A percentile compares a stretch with the other conserved stretches of the same genome.
Evolutionary conservation across 106 monocot genomes (phyloP).

Genomic region (Apostasia shenzhenica): DNA sequence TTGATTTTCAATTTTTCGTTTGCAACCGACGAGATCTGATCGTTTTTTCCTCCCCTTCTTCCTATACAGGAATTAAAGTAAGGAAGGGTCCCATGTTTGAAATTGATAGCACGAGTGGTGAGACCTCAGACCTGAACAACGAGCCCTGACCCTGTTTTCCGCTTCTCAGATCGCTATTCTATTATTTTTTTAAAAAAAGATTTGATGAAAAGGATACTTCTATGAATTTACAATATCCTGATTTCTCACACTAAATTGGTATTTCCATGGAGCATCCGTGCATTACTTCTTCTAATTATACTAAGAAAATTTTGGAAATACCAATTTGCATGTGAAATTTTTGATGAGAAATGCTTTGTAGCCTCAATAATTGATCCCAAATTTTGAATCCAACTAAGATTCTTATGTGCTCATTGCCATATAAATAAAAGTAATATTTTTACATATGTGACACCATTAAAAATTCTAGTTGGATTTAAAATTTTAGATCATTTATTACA

Average conservation of each 20-base stretch:
- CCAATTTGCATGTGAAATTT: not conserved
- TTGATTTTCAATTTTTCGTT: no score
- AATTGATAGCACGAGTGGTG: not conserved
- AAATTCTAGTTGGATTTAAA: not conserved
- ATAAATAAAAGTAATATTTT: not conserved
- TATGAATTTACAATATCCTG: not conserved
- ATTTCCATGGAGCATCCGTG: not conserved
- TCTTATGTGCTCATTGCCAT: no score
- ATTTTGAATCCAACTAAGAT: no score
- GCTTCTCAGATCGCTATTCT: not conserved
- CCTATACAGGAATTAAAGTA: constrained; percentile 7
- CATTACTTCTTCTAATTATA: not conserved
- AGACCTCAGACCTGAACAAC: constrained; percentile 4
- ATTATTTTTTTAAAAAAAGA: not conserved
- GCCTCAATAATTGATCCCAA: no score
- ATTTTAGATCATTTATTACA: not conserved
- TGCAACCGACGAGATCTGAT: not conserved
- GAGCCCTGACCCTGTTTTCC: not conserved
- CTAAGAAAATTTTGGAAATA: not conserved
- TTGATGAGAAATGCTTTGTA: no score
- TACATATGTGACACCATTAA: not conserved
- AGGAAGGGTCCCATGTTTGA: constrained; percentile 5
- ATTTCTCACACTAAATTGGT: not conserved
- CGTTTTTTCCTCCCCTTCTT: not conserved
- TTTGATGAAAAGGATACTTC: not conserved